Conservation (phyloP, 164 flowering plant species). For the Tetracentron sinense region DNA sequence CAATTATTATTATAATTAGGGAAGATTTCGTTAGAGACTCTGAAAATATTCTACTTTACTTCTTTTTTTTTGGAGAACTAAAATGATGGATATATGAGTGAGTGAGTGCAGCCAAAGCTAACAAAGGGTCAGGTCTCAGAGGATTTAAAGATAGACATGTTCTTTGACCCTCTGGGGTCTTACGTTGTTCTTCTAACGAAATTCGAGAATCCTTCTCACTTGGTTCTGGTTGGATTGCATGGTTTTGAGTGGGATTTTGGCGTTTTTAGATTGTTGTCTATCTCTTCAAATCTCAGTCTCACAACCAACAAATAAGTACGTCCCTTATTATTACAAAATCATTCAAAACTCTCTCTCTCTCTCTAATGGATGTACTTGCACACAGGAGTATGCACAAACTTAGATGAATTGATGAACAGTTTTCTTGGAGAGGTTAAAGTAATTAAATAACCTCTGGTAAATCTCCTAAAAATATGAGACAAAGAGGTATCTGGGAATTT, state of each 20-base stretch:
- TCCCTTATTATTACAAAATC: constrained; percentile 21
- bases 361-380: no score
- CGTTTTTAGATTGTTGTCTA: constrained; percentile 17
- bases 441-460: constrained; percentile 12
- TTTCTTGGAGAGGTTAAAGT: constrained; percentile 1
- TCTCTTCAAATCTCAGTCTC: no score
- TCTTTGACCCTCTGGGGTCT: constrained; percentile 4
- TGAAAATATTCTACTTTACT: no score
- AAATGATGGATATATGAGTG: no score
- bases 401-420: not conserved
- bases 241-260: constrained; percentile 29
- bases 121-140: no score
- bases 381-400: not conserved
- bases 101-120: no score
- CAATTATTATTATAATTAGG: no score
- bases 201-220: constrained; percentile 13
- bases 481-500: constrained; percentile 12
- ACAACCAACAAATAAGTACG: constrained; percentile 19
- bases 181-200: constrained; percentile 9
- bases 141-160: no score
- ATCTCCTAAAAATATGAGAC: constrained; percentile 7
- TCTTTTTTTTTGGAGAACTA: no score
- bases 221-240: constrained; percentile 2
- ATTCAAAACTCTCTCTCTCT: constrained; percentile 12
- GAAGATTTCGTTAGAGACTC: no score